These are phyloP conservation scores for Phlyctochytrium bullatum DNA, from an alignment of 192 early-diverging fungal genomes.

Conservation along the genomic window DNA sequence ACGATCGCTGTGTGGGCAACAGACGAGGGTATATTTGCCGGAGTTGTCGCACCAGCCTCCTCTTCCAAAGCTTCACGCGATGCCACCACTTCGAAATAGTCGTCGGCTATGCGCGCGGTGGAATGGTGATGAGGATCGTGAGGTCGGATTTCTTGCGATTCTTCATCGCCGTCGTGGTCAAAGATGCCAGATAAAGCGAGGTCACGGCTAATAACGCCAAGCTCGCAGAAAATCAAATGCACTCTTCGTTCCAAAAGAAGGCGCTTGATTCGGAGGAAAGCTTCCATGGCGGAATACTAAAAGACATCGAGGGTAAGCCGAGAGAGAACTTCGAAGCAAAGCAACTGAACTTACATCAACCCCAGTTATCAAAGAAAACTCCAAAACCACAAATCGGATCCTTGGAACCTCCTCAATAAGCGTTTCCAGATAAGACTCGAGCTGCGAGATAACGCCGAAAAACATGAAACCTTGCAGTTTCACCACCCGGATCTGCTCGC, in stretches of 20 bases:
- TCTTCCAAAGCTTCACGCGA: not conserved
- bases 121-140: not conserved
- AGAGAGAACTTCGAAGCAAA: slow-evolving; percentile 9
- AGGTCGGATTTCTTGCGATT: too few relatives aligned
- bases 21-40: not conserved
- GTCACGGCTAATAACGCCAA: slow-evolving; percentile 32
- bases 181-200: slow-evolving; percentile 42
- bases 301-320: too few relatives aligned
- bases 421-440: slow-evolving; percentile 35
- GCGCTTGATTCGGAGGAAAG: slow-evolving; percentile 81
- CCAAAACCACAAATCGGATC: slow-evolving; percentile 85
- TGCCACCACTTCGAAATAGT: not conserved
- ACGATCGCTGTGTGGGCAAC: not conserved
- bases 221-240: slow-evolving; percentile 80
- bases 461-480: slow-evolving; percentile 94
- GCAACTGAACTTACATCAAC: slow-evolving; percentile 54
- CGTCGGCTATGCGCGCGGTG: not conserved
- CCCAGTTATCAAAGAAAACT: slow-evolving; percentile 81
- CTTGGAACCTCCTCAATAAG: slow-evolving; percentile 49
- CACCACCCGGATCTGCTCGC: slow-evolving; percentile 81
- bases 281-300: slow-evolving; percentile 82
- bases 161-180: slow-evolving; percentile 64
- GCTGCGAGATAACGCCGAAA: slow-evolving; percentile 64
- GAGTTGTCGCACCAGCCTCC: not conserved
- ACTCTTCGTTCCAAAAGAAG: slow-evolving; percentile 66